Percentiles rank a stretch among this genome's conserved stretches.
These are phyloP conservation scores for Umbelopsis ramanniana DNA, from an alignment of 192 early-diverging fungal species.

Conservation along the genomic window DNA sequence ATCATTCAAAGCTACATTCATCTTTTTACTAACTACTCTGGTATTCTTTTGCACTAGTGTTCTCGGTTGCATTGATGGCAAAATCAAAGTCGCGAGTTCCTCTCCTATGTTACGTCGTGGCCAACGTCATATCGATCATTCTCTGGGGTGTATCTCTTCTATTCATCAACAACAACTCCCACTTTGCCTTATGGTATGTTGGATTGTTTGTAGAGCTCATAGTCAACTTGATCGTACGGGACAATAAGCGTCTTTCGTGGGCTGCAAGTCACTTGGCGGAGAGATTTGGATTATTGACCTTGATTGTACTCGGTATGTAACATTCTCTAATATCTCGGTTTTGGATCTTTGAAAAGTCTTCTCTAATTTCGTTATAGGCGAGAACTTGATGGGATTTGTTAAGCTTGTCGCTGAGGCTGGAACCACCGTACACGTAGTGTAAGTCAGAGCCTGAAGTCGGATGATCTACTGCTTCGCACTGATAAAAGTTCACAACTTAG, in stretches of 20 bases:
- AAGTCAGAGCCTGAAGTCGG: conserved; percentile 18
- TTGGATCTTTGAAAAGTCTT: not conserved
- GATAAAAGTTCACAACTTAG: not conserved
- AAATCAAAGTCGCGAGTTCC: conserved; percentile 43
- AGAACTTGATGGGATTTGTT: conserved; percentile 40
- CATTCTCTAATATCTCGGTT: not conserved
- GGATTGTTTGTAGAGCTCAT: conserved; percentile 44
- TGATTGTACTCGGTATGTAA: conserved; percentile 52
- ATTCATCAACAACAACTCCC: conserved; percentile 33
- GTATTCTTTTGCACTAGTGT: conserved; percentile 5
- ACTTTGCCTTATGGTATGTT: conserved; percentile 49
- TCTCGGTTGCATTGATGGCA: conserved; percentile 31
- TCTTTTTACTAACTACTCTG: no score
- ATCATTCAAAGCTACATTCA: not conserved
- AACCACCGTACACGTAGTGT: conserved; percentile 30
- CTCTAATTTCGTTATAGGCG: conserved; percentile 7
- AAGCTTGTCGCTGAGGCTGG: conserved; percentile 27
- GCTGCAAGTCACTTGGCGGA: conserved; percentile 57
- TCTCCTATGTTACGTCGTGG: conserved; percentile 43
- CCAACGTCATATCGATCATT: conserved; percentile 47
- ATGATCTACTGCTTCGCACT: no score
- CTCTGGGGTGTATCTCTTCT: conserved; percentile 48
- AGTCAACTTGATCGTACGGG: conserved; percentile 43
- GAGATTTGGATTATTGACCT: conserved; percentile 48
- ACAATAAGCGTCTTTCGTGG: conserved; percentile 48